Evolutionary conservation across 805 yeast species (phyloP).

Genomic region (Wickerhamomyces mucosus): DNA sequence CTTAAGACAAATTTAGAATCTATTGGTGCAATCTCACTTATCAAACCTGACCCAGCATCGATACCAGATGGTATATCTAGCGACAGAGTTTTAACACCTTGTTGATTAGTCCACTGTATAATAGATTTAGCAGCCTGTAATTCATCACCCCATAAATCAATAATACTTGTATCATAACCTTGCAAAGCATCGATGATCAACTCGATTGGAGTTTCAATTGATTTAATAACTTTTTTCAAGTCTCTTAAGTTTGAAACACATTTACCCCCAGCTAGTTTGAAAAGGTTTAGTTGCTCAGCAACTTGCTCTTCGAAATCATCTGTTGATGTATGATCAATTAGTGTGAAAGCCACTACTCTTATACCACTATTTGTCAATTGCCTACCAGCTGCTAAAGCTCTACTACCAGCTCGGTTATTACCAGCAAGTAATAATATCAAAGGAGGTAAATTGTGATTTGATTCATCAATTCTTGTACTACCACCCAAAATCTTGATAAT

Average conservation of each 20-base stretch:
- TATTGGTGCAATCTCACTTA: slow-evolving; percentile 26
- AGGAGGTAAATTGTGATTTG: slow-evolving; percentile 77
- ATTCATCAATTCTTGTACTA: slow-evolving; percentile 45
- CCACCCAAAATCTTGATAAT: slow-evolving; percentile 64
- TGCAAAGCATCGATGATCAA: slow-evolving; percentile 76
- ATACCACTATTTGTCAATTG: slow-evolving; percentile 69
- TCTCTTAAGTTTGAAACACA: slow-evolving; percentile 26
- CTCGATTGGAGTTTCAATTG: slow-evolving; percentile 67
- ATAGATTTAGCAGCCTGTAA: slow-evolving; percentile 31
- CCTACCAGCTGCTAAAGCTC: slow-evolving; percentile 73
- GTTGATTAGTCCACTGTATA: slow-evolving; percentile 59
- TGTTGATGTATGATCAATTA: slow-evolving; percentile 7
- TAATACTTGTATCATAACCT: slow-evolving; percentile 63
- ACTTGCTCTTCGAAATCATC: slow-evolving; percentile 23
- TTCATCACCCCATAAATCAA: slow-evolving; percentile 38
- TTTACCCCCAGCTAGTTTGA: slow-evolving; percentile 63
- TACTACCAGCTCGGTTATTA: slow-evolving; percentile 63
- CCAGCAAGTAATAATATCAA: slow-evolving; percentile 63
- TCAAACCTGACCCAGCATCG: slow-evolving; percentile 69
- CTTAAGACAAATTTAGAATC: slow-evolving; percentile 53
- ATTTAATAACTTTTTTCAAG: slow-evolving; percentile 28
- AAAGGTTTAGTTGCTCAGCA: slow-evolving; percentile 41
- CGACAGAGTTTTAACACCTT: slow-evolving; percentile 42
- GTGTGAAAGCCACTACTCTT: slow-evolving; percentile 38
- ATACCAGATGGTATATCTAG: slow-evolving; percentile 77